Percentiles rank a stretch among this genome's conserved stretches.
Evolutionary conservation across 1,284 basidiomycete species (phyloP).

Genomic region (Pseudozyma tsukubaensis): DNA sequence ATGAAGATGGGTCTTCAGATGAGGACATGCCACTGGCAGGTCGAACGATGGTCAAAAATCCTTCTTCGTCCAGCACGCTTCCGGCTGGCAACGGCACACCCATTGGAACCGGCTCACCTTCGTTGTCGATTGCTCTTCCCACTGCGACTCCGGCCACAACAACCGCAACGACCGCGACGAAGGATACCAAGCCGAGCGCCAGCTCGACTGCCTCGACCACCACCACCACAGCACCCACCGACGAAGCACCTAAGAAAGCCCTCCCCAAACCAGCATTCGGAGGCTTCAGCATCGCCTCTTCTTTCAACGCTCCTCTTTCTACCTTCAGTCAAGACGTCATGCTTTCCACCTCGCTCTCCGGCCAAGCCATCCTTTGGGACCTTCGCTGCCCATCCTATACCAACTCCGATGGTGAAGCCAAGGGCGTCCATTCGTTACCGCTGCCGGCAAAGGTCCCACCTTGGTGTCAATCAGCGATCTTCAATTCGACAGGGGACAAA

Average conservation of each 20-base stretch:
- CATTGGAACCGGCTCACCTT: slow-evolving; percentile 18
- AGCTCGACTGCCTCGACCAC: slow-evolving; percentile 9
- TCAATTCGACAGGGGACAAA: slow-evolving; percentile 87
- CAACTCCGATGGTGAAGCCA: slow-evolving; percentile 28
- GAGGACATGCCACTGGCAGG: slow-evolving; percentile 53
- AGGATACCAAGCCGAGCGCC: slow-evolving; percentile 1
- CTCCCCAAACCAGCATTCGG: slow-evolving; percentile 64
- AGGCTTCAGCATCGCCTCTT: slow-evolving; percentile 52
- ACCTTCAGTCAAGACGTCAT: slow-evolving; percentile 83
- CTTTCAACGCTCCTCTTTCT: slow-evolving; percentile 62
- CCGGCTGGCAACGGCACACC: slow-evolving; percentile 6
- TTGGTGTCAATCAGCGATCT: slow-evolving; percentile 81
- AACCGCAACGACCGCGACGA: neutral
- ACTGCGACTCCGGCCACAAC: slow-evolving; percentile 1
- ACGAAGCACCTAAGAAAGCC: slow-evolving; percentile 20
- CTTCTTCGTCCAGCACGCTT: slow-evolving; percentile 21
- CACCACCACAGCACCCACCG: slow-evolving; percentile 5
- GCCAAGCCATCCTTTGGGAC: slow-evolving; percentile 92
- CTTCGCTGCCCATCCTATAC: slow-evolving; percentile 74
- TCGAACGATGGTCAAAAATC: slow-evolving; percentile 30
- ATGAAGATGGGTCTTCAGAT: slow-evolving; percentile 67
- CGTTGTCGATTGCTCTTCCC: slow-evolving; percentile 18
- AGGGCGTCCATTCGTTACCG: slow-evolving; percentile 83
- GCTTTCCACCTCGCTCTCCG: slow-evolving; percentile 90
- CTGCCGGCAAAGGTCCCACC: slow-evolving; percentile 91